These are phyloP conservation scores for Salvia splendens DNA, from an alignment of 257 asterid species.

Conservation along the genomic window DNA sequence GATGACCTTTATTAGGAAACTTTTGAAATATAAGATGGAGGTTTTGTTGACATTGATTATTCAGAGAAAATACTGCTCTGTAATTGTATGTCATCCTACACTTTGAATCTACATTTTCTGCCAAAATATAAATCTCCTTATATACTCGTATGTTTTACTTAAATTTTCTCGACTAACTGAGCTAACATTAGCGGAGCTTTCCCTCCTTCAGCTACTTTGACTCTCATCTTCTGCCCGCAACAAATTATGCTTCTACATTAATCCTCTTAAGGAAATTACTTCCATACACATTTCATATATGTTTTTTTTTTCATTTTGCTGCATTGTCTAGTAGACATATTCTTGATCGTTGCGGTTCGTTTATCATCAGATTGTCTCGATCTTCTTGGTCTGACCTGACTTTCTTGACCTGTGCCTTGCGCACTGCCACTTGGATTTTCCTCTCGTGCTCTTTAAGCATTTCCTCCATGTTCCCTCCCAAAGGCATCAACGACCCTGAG, in stretches of 20 bases:
- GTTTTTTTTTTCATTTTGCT: no score
- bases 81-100: conserved; percentile 22
- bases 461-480: conserved; percentile 71
- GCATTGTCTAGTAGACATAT: conserved; percentile 16
- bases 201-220: no score
- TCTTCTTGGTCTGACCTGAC: not conserved
- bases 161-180: no score
- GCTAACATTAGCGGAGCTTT: no score
- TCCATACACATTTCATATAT: no score
- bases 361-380: conserved; percentile 12
- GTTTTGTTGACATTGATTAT: conserved; percentile 14
- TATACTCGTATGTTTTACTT: no score
- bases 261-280: not conserved
- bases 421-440: conserved; percentile 68
- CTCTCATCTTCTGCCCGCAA: not conserved
- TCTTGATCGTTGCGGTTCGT: conserved; percentile 19
- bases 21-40: conserved; percentile 16
- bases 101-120: not conserved
- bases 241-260: conserved; percentile 14
- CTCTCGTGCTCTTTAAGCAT: conserved; percentile 72
- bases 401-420: conserved; percentile 57
- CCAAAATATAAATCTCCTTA: no score
- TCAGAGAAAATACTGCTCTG: not conserved
- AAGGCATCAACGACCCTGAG: conserved; percentile 72
- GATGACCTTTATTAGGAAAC: conserved; percentile 15